phyloP scores from a whole-genome alignment of 768 basidiomycete species.

The Trametes cubensis region DNA sequence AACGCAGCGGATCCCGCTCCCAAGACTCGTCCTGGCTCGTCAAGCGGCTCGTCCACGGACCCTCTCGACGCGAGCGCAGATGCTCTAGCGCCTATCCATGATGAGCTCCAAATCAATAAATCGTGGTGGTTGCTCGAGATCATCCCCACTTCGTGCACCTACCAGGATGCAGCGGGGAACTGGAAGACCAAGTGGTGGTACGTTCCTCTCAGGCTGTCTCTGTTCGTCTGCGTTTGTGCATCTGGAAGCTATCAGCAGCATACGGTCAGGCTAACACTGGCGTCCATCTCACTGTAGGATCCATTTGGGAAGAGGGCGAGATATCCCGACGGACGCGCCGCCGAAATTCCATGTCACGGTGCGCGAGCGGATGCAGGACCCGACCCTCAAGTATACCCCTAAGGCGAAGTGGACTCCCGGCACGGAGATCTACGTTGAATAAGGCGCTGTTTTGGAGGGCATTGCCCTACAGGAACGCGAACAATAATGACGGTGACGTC shows the following conservation, averaged over 20 bases:
- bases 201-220: conserved; percentile 29
- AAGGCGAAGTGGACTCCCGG: conserved; percentile 53
- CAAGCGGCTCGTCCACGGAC: background rate
- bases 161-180: conserved; percentile 55
- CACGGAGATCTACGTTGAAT: conserved; percentile 51
- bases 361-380: conserved; percentile 54
- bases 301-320: conserved; percentile 61
- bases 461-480: too few species aligned
- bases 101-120: conserved; percentile 46
- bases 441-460: conserved; percentile 3
- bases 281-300: conserved; percentile 37
- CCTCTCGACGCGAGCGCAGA: conserved; percentile 24
- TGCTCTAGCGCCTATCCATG: conserved; percentile 55
- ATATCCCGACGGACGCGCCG: conserved; percentile 42
- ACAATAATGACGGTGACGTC: too few species aligned
- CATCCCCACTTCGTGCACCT: conserved; percentile 53
- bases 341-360: conserved; percentile 71
- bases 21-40: background rate
- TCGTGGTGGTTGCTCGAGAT: conserved; percentile 79
- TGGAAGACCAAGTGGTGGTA: conserved; percentile 63
- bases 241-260: too few species aligned
- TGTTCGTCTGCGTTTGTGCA: background rate
- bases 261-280: background rate
- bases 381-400: conserved; percentile 57
- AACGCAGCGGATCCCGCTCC: background rate